Conservation (phyloP, 192 early-diverging fungal genomes). For the Phycomyces nitens region DNA sequence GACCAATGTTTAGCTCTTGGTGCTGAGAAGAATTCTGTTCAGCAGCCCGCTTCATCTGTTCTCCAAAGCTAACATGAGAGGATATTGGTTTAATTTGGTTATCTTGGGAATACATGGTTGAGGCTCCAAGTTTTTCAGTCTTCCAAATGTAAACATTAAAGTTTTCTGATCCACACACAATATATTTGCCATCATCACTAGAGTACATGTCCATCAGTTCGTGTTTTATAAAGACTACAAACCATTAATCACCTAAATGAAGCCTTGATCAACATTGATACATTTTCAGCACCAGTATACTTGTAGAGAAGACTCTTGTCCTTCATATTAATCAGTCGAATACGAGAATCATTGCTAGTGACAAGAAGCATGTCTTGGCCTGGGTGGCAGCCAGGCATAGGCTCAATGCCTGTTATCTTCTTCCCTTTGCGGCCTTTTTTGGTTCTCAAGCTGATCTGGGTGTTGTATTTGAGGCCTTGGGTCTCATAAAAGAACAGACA, state of each 20-base stretch:
- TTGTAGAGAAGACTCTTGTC: conserved; percentile 76
- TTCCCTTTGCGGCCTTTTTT: conserved; percentile 61
- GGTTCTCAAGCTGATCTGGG: conserved; percentile 71
- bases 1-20: not conserved
- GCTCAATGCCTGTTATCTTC: conserved; percentile 83
- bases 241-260: conserved; percentile 50
- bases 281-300: conserved; percentile 77
- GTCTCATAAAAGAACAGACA: conserved; percentile 82
- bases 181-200: conserved; percentile 71
- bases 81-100: conserved; percentile 22
- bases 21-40: conserved; percentile 6
- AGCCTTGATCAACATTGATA: conserved; percentile 68
- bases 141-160: conserved; percentile 72
- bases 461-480: conserved; percentile 74
- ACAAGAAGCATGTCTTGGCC: conserved; percentile 66
- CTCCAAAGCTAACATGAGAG: conserved; percentile 15
- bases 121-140: conserved; percentile 39
- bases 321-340: conserved; percentile 74
- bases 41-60: conserved; percentile 14
- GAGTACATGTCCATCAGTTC: no score
- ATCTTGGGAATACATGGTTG: conserved; percentile 17
- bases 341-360: conserved; percentile 78
- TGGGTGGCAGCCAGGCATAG: conserved; percentile 49
- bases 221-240: no score
- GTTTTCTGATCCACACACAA: conserved; percentile 83